Evolutionary conservation across 306 rosid species (phyloP), one percentile per base, ranked within the genome.

Genomic region (Corylus americana): DNA sequence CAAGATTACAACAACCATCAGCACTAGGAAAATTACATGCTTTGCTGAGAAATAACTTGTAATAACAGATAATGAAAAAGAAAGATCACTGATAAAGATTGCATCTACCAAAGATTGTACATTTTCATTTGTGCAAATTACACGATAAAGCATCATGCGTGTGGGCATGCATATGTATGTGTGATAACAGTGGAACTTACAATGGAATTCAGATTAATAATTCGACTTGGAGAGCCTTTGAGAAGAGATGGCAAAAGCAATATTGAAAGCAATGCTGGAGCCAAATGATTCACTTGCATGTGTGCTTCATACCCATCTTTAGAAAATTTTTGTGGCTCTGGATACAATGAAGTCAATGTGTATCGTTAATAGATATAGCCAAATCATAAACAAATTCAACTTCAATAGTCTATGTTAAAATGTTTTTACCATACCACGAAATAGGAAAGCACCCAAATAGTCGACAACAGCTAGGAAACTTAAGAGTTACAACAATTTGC

Each of bases 211-310:
- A 95, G 76, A 75, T 95, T 92, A 79, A 95, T 87, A 78, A 95
- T 90, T 71, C 98, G 97, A 90, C 98, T 91, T 45, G 98, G 96
- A 84, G 98, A 91, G 55, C 96, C 98, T 88, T 91, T 89, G 75
- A 94, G 66, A 71, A 95, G 99, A 79, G 99, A 93, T 81, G 98
- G 99, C 91, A 95, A 87, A 71, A 95, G 97, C 86, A 96, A 94
- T 77, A 91, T 27, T 14, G 98, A 91, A 79, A 96, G 97, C 91
- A 96, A 82, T 62, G 98, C 93, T 49, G 99, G 98, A 73, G 94
- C 99, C 63, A 96, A 90, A 85, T 96, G 99, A 83, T 96, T 96
- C 80, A 96, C 99, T 93, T 96, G 99, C 91, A 93, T 78, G 91
- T 96, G 99, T 82, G 91, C 91, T 86, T 96, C 99, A 59, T 93